Evolutionary conservation across 768 basidiomycete species (phyloP), one percentile per base, ranked within the genome.

Genomic region (Trametes gibbosa): DNA sequence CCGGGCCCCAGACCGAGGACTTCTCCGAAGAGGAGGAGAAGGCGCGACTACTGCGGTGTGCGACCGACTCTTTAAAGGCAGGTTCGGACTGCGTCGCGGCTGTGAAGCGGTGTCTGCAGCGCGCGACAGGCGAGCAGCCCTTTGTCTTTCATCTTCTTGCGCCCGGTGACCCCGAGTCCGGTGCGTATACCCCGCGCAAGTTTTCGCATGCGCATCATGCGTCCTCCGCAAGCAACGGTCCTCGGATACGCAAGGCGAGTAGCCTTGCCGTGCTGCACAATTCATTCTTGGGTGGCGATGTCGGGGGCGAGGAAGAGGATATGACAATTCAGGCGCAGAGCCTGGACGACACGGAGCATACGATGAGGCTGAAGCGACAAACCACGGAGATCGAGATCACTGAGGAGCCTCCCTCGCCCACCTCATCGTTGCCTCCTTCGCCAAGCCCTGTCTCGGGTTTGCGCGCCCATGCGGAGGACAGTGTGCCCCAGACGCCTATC

Each of bases 41-140:
- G 72, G 80, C 82, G 53, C 76, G 79, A 1, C 73, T 97, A 52
- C 79, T 98, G 62, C 83, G 87, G 55, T 87, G 87, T n/a, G 93
- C 95, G 9, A 97, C 96, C 5, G 84, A 82, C 47, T 91, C 95
- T 5, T 77, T 95, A 58, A 90, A 92, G 69, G 86, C 90, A 25
- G 93, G 92, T 27, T 86, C 89, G 12, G 95, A 97, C 62, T 96
- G 94, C 71, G 87, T 93, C 41, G 81, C 86, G 8, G 84, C 91
- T 24, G 91, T 95, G 64, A 92, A 89, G 73, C 81, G 87, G 60
- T 95, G 92, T 68, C 73, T 95, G 55, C 84, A 80, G 69, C 81
- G 86, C 50, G 77, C 86, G 21, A 72, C 79, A 13, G 80, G 81
- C 41, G 86, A 87, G 66, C 78, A 79, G 39, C 81, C 85, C 10